These are phyloP conservation scores for Wickerhamomyces hampshirensis DNA, from an alignment of 805 yeast genomes.

Conservation along the genomic window DNA sequence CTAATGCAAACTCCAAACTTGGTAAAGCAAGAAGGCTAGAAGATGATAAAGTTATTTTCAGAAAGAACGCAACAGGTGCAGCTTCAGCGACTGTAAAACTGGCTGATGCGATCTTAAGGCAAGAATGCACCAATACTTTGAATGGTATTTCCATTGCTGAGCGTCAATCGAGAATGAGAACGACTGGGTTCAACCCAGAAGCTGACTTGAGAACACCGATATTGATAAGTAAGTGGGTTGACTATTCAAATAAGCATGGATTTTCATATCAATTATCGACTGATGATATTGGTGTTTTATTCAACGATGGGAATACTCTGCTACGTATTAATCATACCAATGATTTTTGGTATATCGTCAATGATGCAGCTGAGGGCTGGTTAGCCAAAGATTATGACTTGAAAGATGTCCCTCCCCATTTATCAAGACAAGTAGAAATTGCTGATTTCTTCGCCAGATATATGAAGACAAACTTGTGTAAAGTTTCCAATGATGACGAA, in stretches of 20 bases:
- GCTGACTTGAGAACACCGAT: conserved; percentile 44
- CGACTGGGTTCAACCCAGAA: conserved; percentile 5
- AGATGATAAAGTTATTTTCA: conserved; percentile 23
- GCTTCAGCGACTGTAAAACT: conserved; percentile 13
- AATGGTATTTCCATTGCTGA: conserved; percentile 41
- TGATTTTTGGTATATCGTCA: conserved; percentile 59
- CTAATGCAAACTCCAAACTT: conserved; percentile 19
- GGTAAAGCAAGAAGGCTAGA: conserved; percentile 36
- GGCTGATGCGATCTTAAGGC: conserved; percentile 30
- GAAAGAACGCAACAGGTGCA: conserved; percentile 12
- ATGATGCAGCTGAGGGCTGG: conserved; percentile 49
- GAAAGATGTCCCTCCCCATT: conserved; percentile 38
- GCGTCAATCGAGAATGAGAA: conserved; percentile 38
- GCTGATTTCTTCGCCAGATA: conserved; percentile 86
- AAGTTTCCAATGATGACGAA: conserved; percentile 63
- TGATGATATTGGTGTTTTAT: conserved; percentile 85
- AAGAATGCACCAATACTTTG: conserved; percentile 41
- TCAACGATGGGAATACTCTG: conserved; percentile 80
- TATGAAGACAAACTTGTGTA: conserved; percentile 86
- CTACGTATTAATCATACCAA: conserved; percentile 62
- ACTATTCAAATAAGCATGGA: conserved; percentile 93
- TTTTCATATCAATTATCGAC: conserved; percentile 89
- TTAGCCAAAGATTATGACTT: conserved; percentile 42
- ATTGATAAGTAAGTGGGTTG: conserved; percentile 94
- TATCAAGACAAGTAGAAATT: conserved; percentile 73